Evolutionary conservation across 1,284 basidiomycete genomes (phyloP).

Genomic region (Sporisorium graminicola): DNA sequence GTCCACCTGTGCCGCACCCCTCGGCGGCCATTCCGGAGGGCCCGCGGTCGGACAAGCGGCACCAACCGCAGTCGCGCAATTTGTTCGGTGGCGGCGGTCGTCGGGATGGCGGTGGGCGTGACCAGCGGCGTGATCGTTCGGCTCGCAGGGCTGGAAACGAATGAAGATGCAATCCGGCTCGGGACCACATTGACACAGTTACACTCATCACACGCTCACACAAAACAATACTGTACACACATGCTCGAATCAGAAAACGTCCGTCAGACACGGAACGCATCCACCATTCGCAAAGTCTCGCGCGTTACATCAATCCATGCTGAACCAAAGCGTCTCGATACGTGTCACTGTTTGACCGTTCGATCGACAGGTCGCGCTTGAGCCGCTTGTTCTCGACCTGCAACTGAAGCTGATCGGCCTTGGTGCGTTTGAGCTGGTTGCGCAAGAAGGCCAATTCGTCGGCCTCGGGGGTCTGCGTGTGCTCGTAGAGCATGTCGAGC

Average conservation of each 20-base stretch:
- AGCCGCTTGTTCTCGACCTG: conserved; percentile 48
- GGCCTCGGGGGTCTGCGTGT: conserved; percentile 58
- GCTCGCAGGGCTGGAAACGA: conserved; percentile 40
- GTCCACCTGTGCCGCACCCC: conserved; percentile 14
- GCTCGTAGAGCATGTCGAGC: conserved; percentile 63
- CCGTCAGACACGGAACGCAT: background rate
- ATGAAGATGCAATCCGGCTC: background rate
- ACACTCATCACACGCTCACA: background rate
- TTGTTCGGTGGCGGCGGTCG: conserved; percentile 24
- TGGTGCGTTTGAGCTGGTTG: conserved; percentile 47
- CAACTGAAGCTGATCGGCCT: conserved; percentile 49
- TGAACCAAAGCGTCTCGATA: conserved; percentile 29
- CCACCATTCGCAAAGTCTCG: background rate
- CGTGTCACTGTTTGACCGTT: conserved; percentile 20
- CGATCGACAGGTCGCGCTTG: conserved; percentile 40
- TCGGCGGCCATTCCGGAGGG: conserved; percentile 13
- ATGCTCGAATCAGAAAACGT: background rate
- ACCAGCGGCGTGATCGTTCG: conserved; percentile 28
- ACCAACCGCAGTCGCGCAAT: conserved; percentile 9
- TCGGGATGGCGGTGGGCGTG: conserved; percentile 21
- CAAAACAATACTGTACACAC: background rate
- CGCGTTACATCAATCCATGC: conserved; percentile 35
- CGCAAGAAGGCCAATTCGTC: conserved; percentile 57
- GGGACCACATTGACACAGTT: background rate
- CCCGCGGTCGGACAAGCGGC: conserved; percentile 22